Percentiles rank a stretch among this genome's conserved stretches.
These are phyloP conservation scores for Schizosaccharomyces octosporus DNA, from an alignment of 805 yeast genomes.

Conservation along the genomic window DNA sequence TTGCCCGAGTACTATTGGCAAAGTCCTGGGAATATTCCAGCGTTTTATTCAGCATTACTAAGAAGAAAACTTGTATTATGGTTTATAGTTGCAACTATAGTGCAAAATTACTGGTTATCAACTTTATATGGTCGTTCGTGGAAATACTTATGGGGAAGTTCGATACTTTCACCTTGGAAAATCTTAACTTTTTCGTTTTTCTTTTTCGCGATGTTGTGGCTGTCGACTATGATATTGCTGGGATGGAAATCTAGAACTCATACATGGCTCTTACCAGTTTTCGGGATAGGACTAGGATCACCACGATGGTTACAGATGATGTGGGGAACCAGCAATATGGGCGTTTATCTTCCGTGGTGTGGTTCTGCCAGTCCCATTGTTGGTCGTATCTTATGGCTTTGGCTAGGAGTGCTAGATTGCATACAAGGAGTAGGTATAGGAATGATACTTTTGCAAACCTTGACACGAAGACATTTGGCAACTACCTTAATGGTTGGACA, in stretches of 20 bases:
- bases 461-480: background rate
- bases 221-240: background rate
- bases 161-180: background rate
- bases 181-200: background rate
- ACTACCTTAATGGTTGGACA: background rate
- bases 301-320: conserved; percentile 1
- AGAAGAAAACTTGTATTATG: conserved; percentile 1
- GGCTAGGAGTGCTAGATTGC: conserved; percentile 1
- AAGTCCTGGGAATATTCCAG: conserved; percentile 1
- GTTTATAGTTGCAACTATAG: background rate
- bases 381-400: background rate
- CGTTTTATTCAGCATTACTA: background rate
- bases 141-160: conserved; percentile 1
- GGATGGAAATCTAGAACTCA: background rate
- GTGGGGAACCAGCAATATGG: conserved; percentile 2
- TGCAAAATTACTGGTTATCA: conserved; percentile 1
- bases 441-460: conserved; percentile 1
- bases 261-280: conserved; percentile 1
- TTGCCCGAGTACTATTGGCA: conserved; percentile 1
- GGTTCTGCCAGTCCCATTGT: background rate
- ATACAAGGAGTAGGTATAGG: conserved; percentile 1
- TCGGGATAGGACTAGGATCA: background rate
- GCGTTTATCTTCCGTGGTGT: conserved; percentile 1
- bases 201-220: background rate
- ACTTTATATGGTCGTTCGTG: conserved; percentile 1